Base-by-base conservation (phyloP, 179 eudicot genomes). In the Silene noctiflora region DNA sequence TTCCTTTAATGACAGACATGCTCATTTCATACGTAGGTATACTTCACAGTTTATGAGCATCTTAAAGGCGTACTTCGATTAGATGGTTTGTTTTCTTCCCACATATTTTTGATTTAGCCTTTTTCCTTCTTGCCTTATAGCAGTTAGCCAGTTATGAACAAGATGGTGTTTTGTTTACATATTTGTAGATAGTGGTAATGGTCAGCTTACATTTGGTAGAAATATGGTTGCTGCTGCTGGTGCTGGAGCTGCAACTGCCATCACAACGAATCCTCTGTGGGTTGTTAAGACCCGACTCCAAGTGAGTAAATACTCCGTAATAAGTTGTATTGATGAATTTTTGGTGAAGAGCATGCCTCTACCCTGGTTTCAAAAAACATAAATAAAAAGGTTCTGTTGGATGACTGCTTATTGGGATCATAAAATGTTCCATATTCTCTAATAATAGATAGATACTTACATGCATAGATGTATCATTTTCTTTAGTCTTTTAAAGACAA, bases 261-360 rank as follows among this genome's bases (percentile, higher is more conserved):
- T 89, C 67, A 76, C 88, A 33, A 86, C 97, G 72, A 94, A 94
- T 89, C 98, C 98, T 17, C 78, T 94, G 81, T 94, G 98, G 98
- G 98, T 94, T 79, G 97, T 94, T 72, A 94, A 94, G 91, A 94
- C 98, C 78, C 86, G 98, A 73, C 96, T 94, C 76, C 98, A 94
- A 87, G 98, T 94, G 84, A 88, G 96, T 85, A 71, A 35, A 25
- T 71, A 13, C 63, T 71, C 21, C 0, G 48, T 69, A 48, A 42
- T n/a, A 10, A 48, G 17, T 17, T 21, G 67, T 53, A 4, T 12
- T 53, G 16, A n/a, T 68, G 31, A 61, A 16, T 69, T n/a, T 69
- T 51, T 55, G 64, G 21, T 71, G 44, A 9, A 2, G 58, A 42
- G 53, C 59, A 69, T 46, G 67, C 35, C 51, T 44, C 51, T 44